Base-by-base conservation (phyloP, 495 filamentous ascomycete genomes). In the Bacidia gigantensis region DNA sequence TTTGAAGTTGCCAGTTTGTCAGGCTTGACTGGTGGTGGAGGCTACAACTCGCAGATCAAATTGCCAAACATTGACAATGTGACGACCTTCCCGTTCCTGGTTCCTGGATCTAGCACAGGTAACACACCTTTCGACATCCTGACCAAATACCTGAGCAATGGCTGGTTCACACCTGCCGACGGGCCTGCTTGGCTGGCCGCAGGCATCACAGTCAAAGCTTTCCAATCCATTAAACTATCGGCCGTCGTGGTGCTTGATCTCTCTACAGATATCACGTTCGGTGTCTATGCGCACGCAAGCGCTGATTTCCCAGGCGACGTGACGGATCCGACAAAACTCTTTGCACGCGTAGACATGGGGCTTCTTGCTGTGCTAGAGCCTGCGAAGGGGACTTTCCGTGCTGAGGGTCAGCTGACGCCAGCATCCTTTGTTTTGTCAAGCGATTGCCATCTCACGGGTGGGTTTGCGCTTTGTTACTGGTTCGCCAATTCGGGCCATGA, bases 391-490 rank as follows among this genome's bases (percentile, higher is more conserved):
- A 52, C 46, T 12, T 52, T 76, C 26, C 63, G 55, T 41, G 43
- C 69, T 7, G 66, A 77, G 23, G 73, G 62, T 1, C 58, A 67
- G 47, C 64, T 78, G 7, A 49, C 69, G 0, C 73, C 73, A 1
- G 50, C 43, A 17, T 72, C 68, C 0, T 76, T 56, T 55, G 48
- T 78, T 10, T 58, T 75, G 3, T 58, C 58, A 17, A 66, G 67
- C 0, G 26, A 52, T 3, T 75, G 72, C 54, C 72, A 74, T 52
- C 55, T 78, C 0, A 68, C 64, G 0, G 75, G 76, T 20, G 72
- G 72, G 1, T 70, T 74, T 49, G 71, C 68, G 0, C 55, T 78
- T 14, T 67, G 57, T 40, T 65, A 58, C 32, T 79, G 73, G 73
- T 77, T 75, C 55, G 59, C 55, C n/a, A 46, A 56, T 29, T 25